Base-by-base conservation (phyloP, 176 grass and related monocot genomes). In the Alloteropsis semialata region DNA sequence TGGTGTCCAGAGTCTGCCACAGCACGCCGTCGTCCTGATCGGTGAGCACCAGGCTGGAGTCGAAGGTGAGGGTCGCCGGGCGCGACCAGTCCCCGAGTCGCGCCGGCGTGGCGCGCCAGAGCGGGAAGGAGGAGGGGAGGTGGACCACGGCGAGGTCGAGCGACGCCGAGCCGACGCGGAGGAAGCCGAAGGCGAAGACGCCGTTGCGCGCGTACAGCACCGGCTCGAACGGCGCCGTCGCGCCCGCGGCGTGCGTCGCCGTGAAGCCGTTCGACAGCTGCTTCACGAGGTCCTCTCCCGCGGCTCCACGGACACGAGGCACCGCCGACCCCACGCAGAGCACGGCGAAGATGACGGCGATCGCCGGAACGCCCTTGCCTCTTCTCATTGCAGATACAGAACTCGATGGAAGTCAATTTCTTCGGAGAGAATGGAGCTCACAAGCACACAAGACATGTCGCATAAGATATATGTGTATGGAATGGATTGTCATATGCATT, bases 91-190 rank as follows among this genome's bases (percentile, higher is more conserved):
- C 75, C 0, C 84, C 80, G 13, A 48, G 32, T 4, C 76, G 64
- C 2, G 82, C 63, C 8, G 84, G 84, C 38, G 78, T 65, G 49
- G 91, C 87, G 41, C 87, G 78, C 89, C 91, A 97, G 50, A 97
- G 38, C 1, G 87, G 78, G 71, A 80, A 64, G 5, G 88, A 91
- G 17, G 94, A 94, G 3, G 94, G 78, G 16, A 93, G 69, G 81
- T 97, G 94, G 41, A 93, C 59, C 11, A 97, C 86, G 21, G 84
- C 86, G 37, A 93, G 91, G 81, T 93, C 87, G 6, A 97, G 87
- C 9, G 90, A 69, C 3, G 74, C 76, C 8, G 62, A 2, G 72
- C 84, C 88, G 2, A 89, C 84, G 53, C 77, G 89, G 77, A 97
- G 88, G 89, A 97, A 97, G 60, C 89, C 94, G 2, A 97, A 80